Evolutionary conservation across 2,329 filamentous ascomycete species (phyloP), one percentile per base, ranked within the genome.

Genomic region (Calcarisporium arbuscula): DNA sequence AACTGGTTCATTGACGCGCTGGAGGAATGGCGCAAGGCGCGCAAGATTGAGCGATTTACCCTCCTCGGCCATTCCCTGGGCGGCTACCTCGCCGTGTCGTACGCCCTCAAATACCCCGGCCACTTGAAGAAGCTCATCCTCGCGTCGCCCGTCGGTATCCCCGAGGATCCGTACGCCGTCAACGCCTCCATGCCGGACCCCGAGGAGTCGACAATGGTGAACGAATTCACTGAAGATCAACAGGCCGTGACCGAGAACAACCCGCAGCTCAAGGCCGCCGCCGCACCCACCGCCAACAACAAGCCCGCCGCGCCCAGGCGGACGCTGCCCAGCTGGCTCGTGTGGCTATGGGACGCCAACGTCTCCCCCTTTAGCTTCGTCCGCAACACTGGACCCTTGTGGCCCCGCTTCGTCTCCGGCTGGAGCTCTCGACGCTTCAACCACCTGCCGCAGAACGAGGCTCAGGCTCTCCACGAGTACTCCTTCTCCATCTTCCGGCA

Each of bases 301-400:
- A 53, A 38, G 37, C 52, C 36, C 9, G 44, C 47, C n/a, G 49
- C 48, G 11, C 63, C 61, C 25, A 59, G 65, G 46, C 62, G 75
- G 11, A 82, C 80, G 3, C 60, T 92, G 4, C 87, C 89, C 0
- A 80, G 82, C 58, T 95, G 90, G 89, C 68, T 96, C 15, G 80
- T 81, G 36, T 95, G 89, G 64, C 76, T 98, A 5, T 98, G 92
- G 92, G 92, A 98, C 47, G 85, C 88, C 47, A 98, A 98, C 54
- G 78, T 96, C 44, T 95, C 89, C 0, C 92, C 92, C 6, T 98
- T 98, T 60, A 90, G 82, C 45, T 68, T 98, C 31, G 78, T 98
- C 11, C 84, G 92, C 40, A 82, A 88, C 69, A 74, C 86, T 2
- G 92, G 92, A 1, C 92, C 92, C 0, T 67, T 98, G 1, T 92